Percentiles rank a stretch among this genome's conserved stretches.
These are phyloP conservation scores for Sutorius eximius DNA, from an alignment of 1,284 basidiomycete genomes.

Conservation along the genomic window DNA sequence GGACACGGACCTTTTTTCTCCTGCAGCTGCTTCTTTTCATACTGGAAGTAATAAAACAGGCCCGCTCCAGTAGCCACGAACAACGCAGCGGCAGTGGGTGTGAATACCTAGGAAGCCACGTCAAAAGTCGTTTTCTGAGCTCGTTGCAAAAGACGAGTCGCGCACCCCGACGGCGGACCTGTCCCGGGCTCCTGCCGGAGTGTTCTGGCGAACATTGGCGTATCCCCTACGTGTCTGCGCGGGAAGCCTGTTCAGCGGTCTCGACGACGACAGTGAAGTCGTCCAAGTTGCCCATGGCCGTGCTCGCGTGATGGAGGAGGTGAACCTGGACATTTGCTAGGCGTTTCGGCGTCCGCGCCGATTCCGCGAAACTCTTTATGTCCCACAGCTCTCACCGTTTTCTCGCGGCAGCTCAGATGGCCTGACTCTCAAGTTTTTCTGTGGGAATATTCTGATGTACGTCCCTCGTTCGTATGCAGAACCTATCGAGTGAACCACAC, in stretches of 20 bases:
- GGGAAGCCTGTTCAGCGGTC: not conserved
- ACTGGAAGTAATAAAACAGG: conserved; percentile 86
- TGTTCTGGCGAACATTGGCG: conserved; percentile 22
- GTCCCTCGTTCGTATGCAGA: not conserved
- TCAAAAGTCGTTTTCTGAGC: not conserved
- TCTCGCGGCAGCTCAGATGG: not conserved
- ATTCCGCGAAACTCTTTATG: not conserved
- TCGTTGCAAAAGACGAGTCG: not conserved
- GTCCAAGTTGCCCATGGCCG: conserved; percentile 15
- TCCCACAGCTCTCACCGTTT: too few relatives aligned
- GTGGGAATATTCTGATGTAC: not conserved
- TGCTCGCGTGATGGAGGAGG: conserved; percentile 17
- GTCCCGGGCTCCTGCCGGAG: conserved; percentile 35
- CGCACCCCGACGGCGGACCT: conserved; percentile 45
- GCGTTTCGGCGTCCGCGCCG: not conserved
- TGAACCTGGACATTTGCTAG: conserved; percentile 23
- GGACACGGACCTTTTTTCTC: conserved; percentile 62
- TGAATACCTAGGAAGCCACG: conserved; percentile 69
- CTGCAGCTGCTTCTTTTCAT: conserved; percentile 80
- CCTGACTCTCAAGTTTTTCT: too few relatives aligned
- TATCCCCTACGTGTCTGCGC: conserved; percentile 15
- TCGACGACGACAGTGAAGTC: conserved; percentile 1
- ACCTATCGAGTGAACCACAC: not conserved
- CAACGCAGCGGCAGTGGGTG: conserved; percentile 77
- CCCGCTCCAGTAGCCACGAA: conserved; percentile 84